A percentile compares a stretch with the other conserved stretches of the same genome.
Evolutionary conservation across 129 eudicot species (phyloP).

Genomic region (Oenanthe sinensis): DNA sequence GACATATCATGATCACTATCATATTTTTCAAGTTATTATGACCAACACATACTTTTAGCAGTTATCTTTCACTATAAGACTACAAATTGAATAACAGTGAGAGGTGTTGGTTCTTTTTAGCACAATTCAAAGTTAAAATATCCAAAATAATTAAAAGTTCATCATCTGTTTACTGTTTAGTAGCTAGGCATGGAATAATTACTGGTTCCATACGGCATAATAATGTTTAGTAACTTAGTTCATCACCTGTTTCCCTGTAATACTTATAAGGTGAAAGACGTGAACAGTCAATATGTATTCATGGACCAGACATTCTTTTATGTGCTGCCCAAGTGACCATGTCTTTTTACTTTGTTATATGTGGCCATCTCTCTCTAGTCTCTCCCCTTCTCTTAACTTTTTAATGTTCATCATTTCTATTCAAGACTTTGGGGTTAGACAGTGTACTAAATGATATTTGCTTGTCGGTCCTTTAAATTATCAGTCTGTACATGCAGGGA

Average conservation of each 20-base stretch:
- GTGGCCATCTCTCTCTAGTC: background rate
- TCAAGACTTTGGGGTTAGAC: background rate
- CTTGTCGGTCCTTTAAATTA: background rate
- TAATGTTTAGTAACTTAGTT: background rate
- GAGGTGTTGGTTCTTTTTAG: background rate
- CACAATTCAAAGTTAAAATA: background rate
- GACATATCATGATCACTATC: background rate
- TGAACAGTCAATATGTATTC: background rate
- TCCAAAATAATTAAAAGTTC: background rate
- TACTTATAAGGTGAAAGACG: background rate
- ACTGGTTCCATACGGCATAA: background rate
- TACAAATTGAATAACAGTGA: background rate
- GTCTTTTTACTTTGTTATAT: background rate
- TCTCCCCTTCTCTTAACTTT: background rate
- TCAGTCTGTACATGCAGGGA: conserved; percentile 19
- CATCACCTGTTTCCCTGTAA: background rate
- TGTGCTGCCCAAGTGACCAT: background rate
- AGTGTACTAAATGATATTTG: background rate
- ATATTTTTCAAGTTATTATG: background rate
- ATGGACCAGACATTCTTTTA: background rate
- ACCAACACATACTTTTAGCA: background rate
- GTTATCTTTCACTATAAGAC: background rate
- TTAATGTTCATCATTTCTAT: background rate
- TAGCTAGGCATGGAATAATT: background rate
- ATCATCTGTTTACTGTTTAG: background rate